These are phyloP conservation scores for Penicillium ucsense DNA, from an alignment of 495 filamentous ascomycete genomes.

Conservation along the genomic window DNA sequence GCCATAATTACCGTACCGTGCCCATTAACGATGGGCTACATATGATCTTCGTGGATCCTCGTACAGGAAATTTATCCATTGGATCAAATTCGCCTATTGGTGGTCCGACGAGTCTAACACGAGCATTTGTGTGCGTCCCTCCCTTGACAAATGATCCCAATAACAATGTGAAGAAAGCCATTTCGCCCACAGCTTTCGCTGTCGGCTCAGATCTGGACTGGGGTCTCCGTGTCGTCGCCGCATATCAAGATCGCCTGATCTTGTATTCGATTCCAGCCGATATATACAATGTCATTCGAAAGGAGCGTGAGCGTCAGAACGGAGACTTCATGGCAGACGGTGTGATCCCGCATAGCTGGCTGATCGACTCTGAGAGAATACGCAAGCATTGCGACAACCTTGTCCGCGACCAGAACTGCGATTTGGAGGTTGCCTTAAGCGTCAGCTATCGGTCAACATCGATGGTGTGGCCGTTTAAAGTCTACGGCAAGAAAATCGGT, in stretches of 20 bases:
- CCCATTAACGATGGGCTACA: slow-evolving; percentile 63
- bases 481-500: slow-evolving; percentile 35
- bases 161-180: slow-evolving; percentile 29
- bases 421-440: slow-evolving; percentile 33
- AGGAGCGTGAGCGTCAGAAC: slow-evolving; percentile 26
- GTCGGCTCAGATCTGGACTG: slow-evolving; percentile 49
- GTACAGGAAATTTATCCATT: slow-evolving; percentile 49
- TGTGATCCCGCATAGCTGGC: slow-evolving; percentile 26
- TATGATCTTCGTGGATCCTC: slow-evolving; percentile 60
- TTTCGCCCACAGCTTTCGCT: slow-evolving; percentile 42
- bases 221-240: slow-evolving; percentile 55
- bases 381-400: slow-evolving; percentile 24
- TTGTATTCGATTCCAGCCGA: slow-evolving; percentile 58
- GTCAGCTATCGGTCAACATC: slow-evolving; percentile 25
- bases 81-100: slow-evolving; percentile 57
- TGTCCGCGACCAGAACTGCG: slow-evolving; percentile 27
- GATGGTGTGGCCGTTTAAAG: slow-evolving; percentile 35
- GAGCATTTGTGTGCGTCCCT: slow-evolving; percentile 31
- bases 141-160: slow-evolving; percentile 23
- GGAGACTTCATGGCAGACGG: slow-evolving; percentile 29
- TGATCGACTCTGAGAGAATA: slow-evolving; percentile 20
- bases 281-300: slow-evolving; percentile 38
- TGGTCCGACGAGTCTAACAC: slow-evolving; percentile 38
- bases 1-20: slow-evolving; percentile 58
- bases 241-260: slow-evolving; percentile 43